Base-by-base conservation (phyloP, 768 basidiomycete genomes). In the Lactarius vividus region DNA sequence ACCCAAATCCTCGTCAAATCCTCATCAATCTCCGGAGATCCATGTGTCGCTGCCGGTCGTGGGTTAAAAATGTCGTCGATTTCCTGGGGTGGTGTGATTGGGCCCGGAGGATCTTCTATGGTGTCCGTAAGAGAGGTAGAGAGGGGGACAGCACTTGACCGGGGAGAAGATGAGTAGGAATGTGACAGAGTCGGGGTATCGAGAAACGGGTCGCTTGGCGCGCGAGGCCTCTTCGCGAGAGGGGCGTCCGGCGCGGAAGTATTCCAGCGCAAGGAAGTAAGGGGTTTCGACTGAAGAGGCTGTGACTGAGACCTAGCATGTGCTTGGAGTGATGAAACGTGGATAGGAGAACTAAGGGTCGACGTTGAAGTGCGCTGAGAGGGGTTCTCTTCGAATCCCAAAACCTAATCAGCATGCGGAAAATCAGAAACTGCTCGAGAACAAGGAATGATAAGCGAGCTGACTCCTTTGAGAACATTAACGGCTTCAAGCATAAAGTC, bases 401-500 rank as follows among this genome's bases (percentile, higher is more conserved):
- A 78, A 28, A 85, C 84, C 83, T 84, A 68, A 61, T 60, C 68
- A 64, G 58, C 65, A 31, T 61, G 64, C 40, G 44, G 57, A 16
- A 39, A 62, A 49, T 67, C 61, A 64, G 65, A 69, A 63, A 42
- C 44, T 23, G 46, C n/a, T 26, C 46, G 23, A 57, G 57, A 37
- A 57, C 64, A 46, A 31, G 40, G 59, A 76, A 61, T 79, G 77
- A 80, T 64, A 35, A 53, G 33, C 70, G 60, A n/a, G 81, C 88
- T 71, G 71, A 91, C 93, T 72, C 94, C 94, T 84, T 96, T 96
- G 70, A 96, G 85, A 56, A 94, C 79, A 71, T 92, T 87, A 63
- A 96, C 87, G 11, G 92, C 92, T 77, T 96, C 94, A 59, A 91
- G 81, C 93, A 95, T 95, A 75, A 96, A 96, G 71, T 94, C 91